Conservation (phyloP, 306 rosid genomes). For the Quercus bicolor region DNA sequence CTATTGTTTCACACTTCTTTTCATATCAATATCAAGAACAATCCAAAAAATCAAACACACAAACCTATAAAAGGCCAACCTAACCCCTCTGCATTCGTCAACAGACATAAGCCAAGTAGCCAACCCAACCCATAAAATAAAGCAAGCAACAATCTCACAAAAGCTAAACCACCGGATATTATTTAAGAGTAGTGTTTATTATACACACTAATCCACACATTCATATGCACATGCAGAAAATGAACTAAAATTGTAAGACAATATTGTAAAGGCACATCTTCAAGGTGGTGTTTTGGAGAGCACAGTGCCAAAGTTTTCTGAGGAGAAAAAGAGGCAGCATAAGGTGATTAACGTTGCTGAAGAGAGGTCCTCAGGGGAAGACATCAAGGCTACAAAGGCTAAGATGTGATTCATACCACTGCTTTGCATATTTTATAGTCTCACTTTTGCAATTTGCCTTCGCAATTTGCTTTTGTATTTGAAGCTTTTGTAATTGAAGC, state of each 20-base stretch:
- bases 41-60: conserved; percentile 9
- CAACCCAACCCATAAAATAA: too few species aligned
- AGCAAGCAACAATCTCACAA: background rate
- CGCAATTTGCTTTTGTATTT: too few species aligned
- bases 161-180: background rate
- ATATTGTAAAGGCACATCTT: conserved; percentile 20
- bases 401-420: too few species aligned
- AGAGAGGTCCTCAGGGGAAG: background rate
- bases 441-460: background rate
- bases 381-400: conserved; percentile 15
- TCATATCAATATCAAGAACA: conserved; percentile 2
- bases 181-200: too few species aligned
- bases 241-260: too few species aligned
- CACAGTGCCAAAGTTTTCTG: conserved; percentile 20
- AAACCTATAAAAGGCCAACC: background rate
- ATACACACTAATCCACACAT: too few species aligned
- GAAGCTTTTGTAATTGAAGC: too few species aligned
- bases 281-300: conserved; percentile 29
- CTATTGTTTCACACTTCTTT: too few species aligned
- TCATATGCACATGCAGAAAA: too few species aligned
- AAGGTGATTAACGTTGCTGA: conserved; percentile 25
- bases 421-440: background rate
- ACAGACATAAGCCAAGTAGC: too few species aligned
- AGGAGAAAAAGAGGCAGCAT: too few species aligned
- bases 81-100: too few species aligned